These are phyloP conservation scores for Penicillium antarcticum DNA, from an alignment of 495 filamentous ascomycete species.

Conservation along the genomic window DNA sequence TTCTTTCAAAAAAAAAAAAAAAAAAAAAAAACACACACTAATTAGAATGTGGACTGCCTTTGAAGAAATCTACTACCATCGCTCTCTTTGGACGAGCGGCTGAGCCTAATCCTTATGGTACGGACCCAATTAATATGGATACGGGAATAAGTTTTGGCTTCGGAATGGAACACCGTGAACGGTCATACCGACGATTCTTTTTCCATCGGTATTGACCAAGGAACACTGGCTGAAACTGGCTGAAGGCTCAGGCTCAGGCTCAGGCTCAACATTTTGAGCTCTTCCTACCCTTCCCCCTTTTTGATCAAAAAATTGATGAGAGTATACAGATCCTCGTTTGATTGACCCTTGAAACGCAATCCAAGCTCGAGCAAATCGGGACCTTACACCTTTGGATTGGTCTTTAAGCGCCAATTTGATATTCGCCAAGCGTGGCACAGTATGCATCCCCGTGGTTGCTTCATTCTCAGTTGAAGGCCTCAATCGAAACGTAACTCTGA, in stretches of 20 bases:
- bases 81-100: constrained; percentile 66
- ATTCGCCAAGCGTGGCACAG: constrained; percentile 1
- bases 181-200: constrained; percentile 56
- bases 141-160: neutral
- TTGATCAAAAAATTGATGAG: neutral
- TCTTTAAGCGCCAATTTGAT: neutral
- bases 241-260: constrained; percentile 33
- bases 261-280: constrained; percentile 17
- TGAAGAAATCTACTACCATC: constrained; percentile 50
- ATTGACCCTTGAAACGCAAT: neutral
- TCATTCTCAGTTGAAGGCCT: constrained; percentile 50
- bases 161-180: constrained; percentile 52
- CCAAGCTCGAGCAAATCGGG: neutral
- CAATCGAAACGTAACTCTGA: constrained; percentile 45
- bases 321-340: neutral
- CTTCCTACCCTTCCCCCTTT: neutral
- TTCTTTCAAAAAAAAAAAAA: constrained; percentile 70
- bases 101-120: constrained; percentile 50
- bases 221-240: constrained; percentile 48
- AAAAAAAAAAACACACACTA: no score
- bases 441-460: constrained; percentile 25
- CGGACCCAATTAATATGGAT: constrained; percentile 56
- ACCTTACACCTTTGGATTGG: constrained; percentile 3
- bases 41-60: constrained; percentile 55
- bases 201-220: constrained; percentile 55